Evolutionary conservation across 495 filamentous ascomycete species (phyloP).

Genomic region (Lophiotrema nucula): DNA sequence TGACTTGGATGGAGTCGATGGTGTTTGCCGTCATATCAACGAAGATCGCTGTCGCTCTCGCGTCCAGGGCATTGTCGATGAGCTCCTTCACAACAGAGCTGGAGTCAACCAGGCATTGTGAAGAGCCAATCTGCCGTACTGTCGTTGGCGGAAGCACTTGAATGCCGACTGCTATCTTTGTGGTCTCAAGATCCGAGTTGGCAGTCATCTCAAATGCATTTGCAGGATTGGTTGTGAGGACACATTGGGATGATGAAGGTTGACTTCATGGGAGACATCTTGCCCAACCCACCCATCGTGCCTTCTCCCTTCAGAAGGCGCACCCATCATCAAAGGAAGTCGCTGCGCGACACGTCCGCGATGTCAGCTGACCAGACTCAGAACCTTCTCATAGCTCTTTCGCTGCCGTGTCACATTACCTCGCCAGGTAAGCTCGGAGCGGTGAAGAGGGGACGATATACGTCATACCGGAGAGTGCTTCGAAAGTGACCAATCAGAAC

Average conservation of each 20-base stretch:
- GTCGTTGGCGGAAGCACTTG: constrained; percentile 63
- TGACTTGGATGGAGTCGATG: constrained; percentile 74
- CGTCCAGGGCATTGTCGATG: constrained; percentile 87
- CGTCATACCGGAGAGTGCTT: constrained; percentile 3
- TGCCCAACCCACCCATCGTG: background rate
- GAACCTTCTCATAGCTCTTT: too few relatives aligned
- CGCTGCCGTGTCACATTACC: too few relatives aligned
- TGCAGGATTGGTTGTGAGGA: too few relatives aligned
- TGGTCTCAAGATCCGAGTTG: background rate
- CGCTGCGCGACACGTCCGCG: background rate
- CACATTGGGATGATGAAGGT: too few relatives aligned
- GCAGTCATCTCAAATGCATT: constrained; percentile 11
- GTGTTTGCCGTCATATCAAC: constrained; percentile 74
- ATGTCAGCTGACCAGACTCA: constrained; percentile 9
- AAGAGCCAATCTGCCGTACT: constrained; percentile 66
- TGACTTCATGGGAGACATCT: too few relatives aligned
- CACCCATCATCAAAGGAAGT: background rate
- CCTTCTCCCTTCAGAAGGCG: background rate
- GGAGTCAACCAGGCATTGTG: constrained; percentile 69
- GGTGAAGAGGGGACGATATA: too few relatives aligned
- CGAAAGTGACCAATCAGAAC: constrained; percentile 25
- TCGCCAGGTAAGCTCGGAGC: too few relatives aligned
- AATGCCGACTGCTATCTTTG: constrained; percentile 43
- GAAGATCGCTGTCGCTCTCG: constrained; percentile 66
- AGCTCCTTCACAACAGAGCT: constrained; percentile 82